phyloP scores from a whole-genome alignment of 2,329 filamentous ascomycete genomes.

The Colletotrichum orbiculare region DNA sequence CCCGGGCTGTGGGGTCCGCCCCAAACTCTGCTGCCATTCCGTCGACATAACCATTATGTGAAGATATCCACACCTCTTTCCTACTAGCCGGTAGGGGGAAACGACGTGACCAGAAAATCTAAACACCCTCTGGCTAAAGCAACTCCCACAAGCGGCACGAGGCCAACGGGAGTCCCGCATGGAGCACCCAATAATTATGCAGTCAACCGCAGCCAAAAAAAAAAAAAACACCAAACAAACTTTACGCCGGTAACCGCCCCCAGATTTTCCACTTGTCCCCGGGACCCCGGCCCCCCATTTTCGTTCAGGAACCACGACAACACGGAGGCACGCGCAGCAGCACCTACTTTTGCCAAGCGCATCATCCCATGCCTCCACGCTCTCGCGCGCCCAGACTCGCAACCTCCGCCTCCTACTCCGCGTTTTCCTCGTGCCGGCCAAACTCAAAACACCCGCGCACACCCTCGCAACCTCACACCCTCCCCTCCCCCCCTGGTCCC shows the following conservation, averaged over 20 bases:
- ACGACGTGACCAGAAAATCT: neutral
- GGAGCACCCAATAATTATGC: neutral
- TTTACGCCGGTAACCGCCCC: neutral
- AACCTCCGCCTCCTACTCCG: too few relatives aligned
- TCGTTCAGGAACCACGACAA: neutral
- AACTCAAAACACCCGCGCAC: too few relatives aligned
- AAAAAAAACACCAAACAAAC: neutral
- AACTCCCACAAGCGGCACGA: too few relatives aligned
- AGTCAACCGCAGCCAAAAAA: neutral
- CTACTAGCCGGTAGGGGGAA: neutral
- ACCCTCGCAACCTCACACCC: too few relatives aligned
- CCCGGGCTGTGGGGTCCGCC: slow-evolving; percentile 11
- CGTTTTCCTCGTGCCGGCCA: too few relatives aligned
- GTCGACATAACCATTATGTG: slow-evolving; percentile 21
- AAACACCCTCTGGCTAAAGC: neutral
- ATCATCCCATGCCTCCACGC: neutral
- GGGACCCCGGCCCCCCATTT: neutral
- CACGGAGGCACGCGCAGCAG: neutral
- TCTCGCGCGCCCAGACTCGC: too few relatives aligned
- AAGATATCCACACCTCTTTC: slow-evolving; percentile 2
- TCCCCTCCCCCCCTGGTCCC: too few relatives aligned
- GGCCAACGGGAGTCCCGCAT: too few relatives aligned
- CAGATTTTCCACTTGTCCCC: neutral
- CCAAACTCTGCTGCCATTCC: neutral
- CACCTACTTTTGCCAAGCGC: neutral